Evolutionary conservation across 2,329 filamentous ascomycete species (phyloP).

Genomic region (Rhynchosporium secalis): DNA sequence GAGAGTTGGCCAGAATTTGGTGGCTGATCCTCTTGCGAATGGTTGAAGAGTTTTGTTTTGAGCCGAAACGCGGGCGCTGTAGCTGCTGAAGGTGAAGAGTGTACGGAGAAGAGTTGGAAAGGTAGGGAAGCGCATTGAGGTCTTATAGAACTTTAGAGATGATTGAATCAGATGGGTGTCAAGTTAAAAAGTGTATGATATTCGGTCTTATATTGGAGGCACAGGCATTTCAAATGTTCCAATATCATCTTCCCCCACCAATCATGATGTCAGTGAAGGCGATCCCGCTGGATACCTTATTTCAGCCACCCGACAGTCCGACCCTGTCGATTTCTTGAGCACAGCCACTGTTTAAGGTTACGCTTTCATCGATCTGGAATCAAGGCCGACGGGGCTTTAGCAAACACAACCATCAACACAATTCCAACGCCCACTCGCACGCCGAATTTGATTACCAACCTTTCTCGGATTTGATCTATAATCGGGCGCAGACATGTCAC

Average conservation of each 20-base stretch:
- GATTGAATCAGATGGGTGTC: not conserved
- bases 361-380: slow-evolving; percentile 29
- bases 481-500: slow-evolving; percentile 61
- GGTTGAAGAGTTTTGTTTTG: slow-evolving; percentile 40
- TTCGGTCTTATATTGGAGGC: slow-evolving; percentile 28
- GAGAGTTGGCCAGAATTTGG: slow-evolving; percentile 72
- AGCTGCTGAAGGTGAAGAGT: slow-evolving; percentile 49
- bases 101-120: slow-evolving; percentile 48
- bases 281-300: not conserved
- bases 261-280: slow-evolving; percentile 25
- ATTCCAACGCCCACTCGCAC: slow-evolving; percentile 1
- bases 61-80: slow-evolving; percentile 39
- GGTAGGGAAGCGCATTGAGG: slow-evolving; percentile 53
- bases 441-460: slow-evolving; percentile 9
- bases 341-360: slow-evolving; percentile 11
- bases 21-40: slow-evolving; percentile 42
- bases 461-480: slow-evolving; percentile 16
- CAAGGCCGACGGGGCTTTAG: slow-evolving; percentile 17
- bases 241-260: slow-evolving; percentile 15
- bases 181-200: slow-evolving; percentile 15
- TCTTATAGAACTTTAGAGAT: slow-evolving; percentile 28
- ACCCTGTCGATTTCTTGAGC: not conserved
- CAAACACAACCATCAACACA: slow-evolving; percentile 7
- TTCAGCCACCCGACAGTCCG: slow-evolving; percentile 16
- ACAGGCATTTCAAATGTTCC: slow-evolving; percentile 31